Percentiles rank a stretch among this genome's conserved stretches.
These are phyloP conservation scores for Uronychia binucleata DNA, from an alignment of 73 alveolate species.

Conservation along the genomic window DNA sequence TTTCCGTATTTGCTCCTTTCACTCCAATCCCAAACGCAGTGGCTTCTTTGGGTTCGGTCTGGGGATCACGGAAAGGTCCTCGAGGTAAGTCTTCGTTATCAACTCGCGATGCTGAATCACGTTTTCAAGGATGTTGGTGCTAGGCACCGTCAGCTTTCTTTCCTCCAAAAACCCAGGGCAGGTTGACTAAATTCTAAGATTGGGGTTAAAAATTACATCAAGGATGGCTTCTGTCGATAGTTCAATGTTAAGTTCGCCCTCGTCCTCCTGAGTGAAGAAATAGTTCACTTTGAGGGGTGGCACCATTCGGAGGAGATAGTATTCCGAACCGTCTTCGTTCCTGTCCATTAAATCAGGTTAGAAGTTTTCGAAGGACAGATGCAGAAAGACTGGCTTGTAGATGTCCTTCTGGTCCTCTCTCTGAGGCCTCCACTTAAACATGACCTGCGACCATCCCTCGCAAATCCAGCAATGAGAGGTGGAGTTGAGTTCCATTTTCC, in stretches of 20 bases:
- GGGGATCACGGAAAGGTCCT: conserved; percentile 31
- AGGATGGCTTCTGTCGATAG: conserved; percentile 4
- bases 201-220: neutral
- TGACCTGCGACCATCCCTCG: conserved; percentile 88
- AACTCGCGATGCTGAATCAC: conserved; percentile 13
- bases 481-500: conserved; percentile 27
- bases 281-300: conserved; percentile 74
- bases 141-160: conserved; percentile 43
- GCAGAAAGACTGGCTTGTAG: conserved; percentile 26
- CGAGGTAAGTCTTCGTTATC: conserved; percentile 43
- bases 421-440: conserved; percentile 63
- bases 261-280: conserved; percentile 59
- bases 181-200: neutral
- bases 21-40: neutral
- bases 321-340: conserved; percentile 21
- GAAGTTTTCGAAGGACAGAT: conserved; percentile 36
- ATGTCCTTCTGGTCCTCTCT: conserved; percentile 42
- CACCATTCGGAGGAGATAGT: conserved; percentile 62
- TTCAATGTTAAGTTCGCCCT: conserved; percentile 6
- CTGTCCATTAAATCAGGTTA: conserved; percentile 40
- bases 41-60: conserved; percentile 26
- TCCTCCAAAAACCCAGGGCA: conserved; percentile 16
- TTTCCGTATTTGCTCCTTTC: neutral
- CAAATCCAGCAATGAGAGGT: conserved; percentile 80
- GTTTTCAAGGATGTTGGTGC: conserved; percentile 40